Conservation (phyloP, 495 filamentous ascomycete species). For the Penicillium steckii region DNA sequence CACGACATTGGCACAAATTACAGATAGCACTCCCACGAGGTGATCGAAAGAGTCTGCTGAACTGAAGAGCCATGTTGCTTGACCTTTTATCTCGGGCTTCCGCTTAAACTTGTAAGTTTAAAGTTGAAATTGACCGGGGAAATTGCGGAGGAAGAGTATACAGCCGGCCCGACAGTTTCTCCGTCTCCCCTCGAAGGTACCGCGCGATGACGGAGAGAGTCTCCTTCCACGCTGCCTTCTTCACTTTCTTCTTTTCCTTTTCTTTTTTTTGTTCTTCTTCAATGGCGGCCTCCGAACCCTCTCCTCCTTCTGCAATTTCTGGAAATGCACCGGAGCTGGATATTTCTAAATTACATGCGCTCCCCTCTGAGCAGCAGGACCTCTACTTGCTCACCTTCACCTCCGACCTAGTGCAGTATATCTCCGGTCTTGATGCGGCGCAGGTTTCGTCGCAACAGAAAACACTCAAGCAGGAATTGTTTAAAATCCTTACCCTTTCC, state of each 20-base stretch:
- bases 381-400: slow-evolving; percentile 90
- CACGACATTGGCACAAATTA: slow-evolving; percentile 24
- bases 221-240: not conserved
- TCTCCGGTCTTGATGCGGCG: slow-evolving; percentile 68
- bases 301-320: slow-evolving; percentile 24
- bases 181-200: slow-evolving; percentile 37
- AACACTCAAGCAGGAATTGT: slow-evolving; percentile 83
- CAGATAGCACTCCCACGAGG: slow-evolving; percentile 3
- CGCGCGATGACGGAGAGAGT: too few relatives aligned
- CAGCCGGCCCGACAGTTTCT: slow-evolving; percentile 38
- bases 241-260: slow-evolving; percentile 7
- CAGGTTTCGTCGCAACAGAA: slow-evolving; percentile 84
- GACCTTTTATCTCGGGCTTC: not conserved
- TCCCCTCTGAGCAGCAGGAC: slow-evolving; percentile 94
- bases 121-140: too few relatives aligned
- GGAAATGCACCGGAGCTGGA: slow-evolving; percentile 67
- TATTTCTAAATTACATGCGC: slow-evolving; percentile 78
- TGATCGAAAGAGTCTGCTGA: slow-evolving; percentile 14
- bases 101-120: too few relatives aligned
- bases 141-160: too few relatives aligned
- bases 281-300: slow-evolving; percentile 43
- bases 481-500: slow-evolving; percentile 85
- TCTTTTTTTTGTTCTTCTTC: slow-evolving; percentile 11
- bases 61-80: slow-evolving; percentile 17
- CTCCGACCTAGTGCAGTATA: slow-evolving; percentile 77